Evolutionary conservation across 2,329 filamentous ascomycete genomes (phyloP).

Genomic region (Xylariaceae sp.): DNA sequence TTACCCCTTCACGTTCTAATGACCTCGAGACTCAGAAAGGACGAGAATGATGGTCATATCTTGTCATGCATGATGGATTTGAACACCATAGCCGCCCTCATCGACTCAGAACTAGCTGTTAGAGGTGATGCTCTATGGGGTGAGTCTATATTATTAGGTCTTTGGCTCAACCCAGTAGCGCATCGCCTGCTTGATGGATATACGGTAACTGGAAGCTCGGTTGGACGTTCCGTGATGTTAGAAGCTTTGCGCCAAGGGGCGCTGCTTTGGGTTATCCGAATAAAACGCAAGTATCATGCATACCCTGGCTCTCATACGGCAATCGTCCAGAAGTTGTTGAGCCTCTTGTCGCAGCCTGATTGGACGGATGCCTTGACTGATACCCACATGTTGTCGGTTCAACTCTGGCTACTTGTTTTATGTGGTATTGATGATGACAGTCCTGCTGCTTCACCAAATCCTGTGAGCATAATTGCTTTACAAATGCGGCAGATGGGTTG

Average conservation of each 20-base stretch:
- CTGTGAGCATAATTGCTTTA: slow-evolving; percentile 5
- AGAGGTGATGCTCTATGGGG: slow-evolving; percentile 17
- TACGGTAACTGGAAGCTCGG: neutral
- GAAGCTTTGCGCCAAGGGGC: slow-evolving; percentile 13
- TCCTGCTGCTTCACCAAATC: neutral
- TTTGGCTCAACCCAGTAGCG: slow-evolving; percentile 15
- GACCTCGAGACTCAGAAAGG: neutral
- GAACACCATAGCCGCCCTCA: slow-evolving; percentile 6
- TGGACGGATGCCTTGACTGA: slow-evolving; percentile 7
- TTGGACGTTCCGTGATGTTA: neutral
- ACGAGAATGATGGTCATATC: neutral
- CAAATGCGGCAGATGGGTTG: slow-evolving; percentile 15
- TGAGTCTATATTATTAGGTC: slow-evolving; percentile 10
- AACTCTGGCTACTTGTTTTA: slow-evolving; percentile 15
- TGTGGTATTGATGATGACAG: slow-evolving; percentile 9
- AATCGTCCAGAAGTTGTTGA: slow-evolving; percentile 10
- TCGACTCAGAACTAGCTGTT: slow-evolving; percentile 13
- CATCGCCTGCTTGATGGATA: slow-evolving; percentile 6
- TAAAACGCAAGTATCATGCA: slow-evolving; percentile 12
- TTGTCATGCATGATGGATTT: slow-evolving; percentile 15
- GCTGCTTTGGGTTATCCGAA: slow-evolving; percentile 11
- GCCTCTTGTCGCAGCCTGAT: slow-evolving; percentile 3
- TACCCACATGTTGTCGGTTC: neutral
- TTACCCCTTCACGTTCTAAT: slow-evolving; percentile 2
- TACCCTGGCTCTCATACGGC: slow-evolving; percentile 14